Evolutionary conservation across 305 asterid genomes (phyloP).

Genomic region (Salvia sclarea): DNA sequence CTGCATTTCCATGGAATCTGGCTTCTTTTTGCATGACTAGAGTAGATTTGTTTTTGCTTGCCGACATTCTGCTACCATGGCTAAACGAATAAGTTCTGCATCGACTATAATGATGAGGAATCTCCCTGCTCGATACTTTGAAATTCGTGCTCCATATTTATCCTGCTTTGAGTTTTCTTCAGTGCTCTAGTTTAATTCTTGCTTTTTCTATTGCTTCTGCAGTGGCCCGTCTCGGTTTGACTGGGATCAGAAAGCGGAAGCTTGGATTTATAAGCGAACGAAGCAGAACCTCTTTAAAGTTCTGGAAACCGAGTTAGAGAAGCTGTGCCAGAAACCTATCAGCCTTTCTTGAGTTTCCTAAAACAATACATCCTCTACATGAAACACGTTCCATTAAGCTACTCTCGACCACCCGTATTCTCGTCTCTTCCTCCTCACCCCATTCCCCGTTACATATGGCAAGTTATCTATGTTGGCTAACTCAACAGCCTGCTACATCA

Average conservation of each 20-base stretch:
- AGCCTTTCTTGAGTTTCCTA: constrained; percentile 44
- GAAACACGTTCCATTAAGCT: neutral
- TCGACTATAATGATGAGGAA: neutral
- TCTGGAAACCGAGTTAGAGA: constrained; percentile 68
- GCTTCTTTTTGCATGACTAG: neutral
- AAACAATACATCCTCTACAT: neutral
- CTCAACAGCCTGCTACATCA: neutral
- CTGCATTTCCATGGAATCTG: neutral
- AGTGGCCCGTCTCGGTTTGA: constrained; percentile 96
- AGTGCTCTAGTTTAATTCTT: constrained; percentile 9
- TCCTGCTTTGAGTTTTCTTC: neutral
- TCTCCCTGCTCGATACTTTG: neutral
- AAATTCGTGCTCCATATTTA: neutral
- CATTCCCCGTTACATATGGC: neutral
- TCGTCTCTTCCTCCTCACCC: neutral
- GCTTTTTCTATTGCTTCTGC: constrained; percentile 38
- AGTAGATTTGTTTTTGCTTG: neutral
- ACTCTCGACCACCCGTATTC: neutral
- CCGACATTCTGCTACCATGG: neutral
- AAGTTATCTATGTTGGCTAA: neutral
- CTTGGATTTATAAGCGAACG: constrained; percentile 86
- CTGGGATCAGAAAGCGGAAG: constrained; percentile 68
- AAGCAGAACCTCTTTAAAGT: constrained; percentile 49
- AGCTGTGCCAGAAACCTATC: constrained; percentile 66
- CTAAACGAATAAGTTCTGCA: neutral